phyloP scores from a whole-genome alignment of 306 rosid species.

The Vicia sativa region DNA sequence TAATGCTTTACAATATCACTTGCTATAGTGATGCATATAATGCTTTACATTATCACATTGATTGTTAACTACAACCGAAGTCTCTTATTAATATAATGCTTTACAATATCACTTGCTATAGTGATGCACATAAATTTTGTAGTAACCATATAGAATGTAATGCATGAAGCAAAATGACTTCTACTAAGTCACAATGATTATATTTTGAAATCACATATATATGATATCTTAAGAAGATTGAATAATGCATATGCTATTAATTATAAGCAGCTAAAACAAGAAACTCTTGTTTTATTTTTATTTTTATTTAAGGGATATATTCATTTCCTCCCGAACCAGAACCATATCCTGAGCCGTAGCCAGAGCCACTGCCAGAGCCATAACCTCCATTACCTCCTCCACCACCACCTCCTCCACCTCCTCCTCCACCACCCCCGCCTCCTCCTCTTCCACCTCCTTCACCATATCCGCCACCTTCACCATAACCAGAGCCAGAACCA shows the following conservation, averaged over 20 bases:
- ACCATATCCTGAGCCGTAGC: slow-evolving; percentile 59
- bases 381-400: slow-evolving; percentile 44
- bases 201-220: slow-evolving; percentile 36
- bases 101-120: slow-evolving; percentile 1
- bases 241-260: background rate
- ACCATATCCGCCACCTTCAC: slow-evolving; percentile 45
- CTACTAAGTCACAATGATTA: slow-evolving; percentile 40
- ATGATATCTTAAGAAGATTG: slow-evolving; percentile 3
- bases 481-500: slow-evolving; percentile 53
- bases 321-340: slow-evolving; percentile 50
- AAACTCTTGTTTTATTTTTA: background rate
- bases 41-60: too few relatives aligned
- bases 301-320: slow-evolving; percentile 42
- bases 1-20: too few relatives aligned
- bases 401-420: slow-evolving; percentile 28
- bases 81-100: slow-evolving; percentile 33
- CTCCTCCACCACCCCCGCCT: slow-evolving; percentile 23
- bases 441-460: slow-evolving; percentile 43
- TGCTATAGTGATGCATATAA: too few relatives aligned
- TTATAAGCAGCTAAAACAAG: slow-evolving; percentile 9
- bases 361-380: slow-evolving; percentile 56
- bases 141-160: slow-evolving; percentile 21
- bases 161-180: slow-evolving; percentile 35
- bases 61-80: background rate
- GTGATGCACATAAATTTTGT: background rate